Evolutionary conservation across 1,139 yeast genomes (phyloP), one percentile per base, ranked within the genome.

Genomic region (Geotrichum bryndzae): DNA sequence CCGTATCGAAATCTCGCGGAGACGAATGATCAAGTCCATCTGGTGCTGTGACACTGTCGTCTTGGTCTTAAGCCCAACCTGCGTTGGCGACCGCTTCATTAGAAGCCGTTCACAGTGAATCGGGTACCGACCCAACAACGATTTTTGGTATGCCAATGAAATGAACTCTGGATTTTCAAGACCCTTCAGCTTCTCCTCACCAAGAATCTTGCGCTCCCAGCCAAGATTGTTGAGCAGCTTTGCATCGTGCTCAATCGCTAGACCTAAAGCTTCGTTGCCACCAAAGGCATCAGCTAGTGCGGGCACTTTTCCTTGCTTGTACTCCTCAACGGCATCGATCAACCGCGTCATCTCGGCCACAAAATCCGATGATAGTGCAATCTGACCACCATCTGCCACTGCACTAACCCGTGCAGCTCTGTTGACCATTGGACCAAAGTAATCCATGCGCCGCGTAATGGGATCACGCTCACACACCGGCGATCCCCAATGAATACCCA

Each of bases 401-500:
- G 96, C 90, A 73, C 94, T 87, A 51, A 94, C 92, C 71, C 99
- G 82, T 0, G 98, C 88, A 0, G 99, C 90, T 63, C 97, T 82
- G 72, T 94, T 94, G 33, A 94, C 99, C 94, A 94, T 92, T 0
- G 99, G 99, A 0, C 99, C 99, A 70, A 94, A 88, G 74, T 94
- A 94, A 75, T 94, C 99, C 99, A 95, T 94, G 78, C 99, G 85
- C 66, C 92, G 84, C 0, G 99, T 94, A 61, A 92, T 91, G 63
- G 94, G 88, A 78, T 94, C 99, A 3, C 89, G 84, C 73, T 95
- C 99, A 70, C 96, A 90, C 55, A 94, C 97, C 0, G 99, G 99
- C 1, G 88, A 81, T 63, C 99, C 99, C 96, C 98, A 94, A 74
- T 94, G 98, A 57, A 90, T 84, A 64, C 99, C 99, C 98, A 94